Evolutionary conservation across 768 basidiomycete species (phyloP).

Genomic region (Boletus huronensis): DNA sequence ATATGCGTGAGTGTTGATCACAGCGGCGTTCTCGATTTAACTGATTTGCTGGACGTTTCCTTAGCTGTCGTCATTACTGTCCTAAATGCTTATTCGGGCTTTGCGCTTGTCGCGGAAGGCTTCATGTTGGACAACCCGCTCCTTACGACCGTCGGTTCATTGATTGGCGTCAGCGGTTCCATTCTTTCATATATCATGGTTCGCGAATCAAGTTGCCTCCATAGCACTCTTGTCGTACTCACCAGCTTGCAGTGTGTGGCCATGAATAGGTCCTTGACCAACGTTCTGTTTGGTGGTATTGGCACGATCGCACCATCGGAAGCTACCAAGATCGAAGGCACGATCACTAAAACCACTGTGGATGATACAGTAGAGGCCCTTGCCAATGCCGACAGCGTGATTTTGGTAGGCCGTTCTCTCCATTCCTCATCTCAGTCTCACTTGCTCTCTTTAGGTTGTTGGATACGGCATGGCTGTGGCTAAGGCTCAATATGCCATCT

Average conservation of each 20-base stretch:
- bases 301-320: slow-evolving; percentile 51
- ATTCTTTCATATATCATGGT: slow-evolving; percentile 95
- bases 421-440: slow-evolving; percentile 4
- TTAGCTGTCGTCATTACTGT: slow-evolving; percentile 88
- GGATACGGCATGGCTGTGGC: slow-evolving; percentile 93
- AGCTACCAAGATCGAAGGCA: slow-evolving; percentile 76
- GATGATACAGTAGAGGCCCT: slow-evolving; percentile 82
- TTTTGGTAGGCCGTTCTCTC: slow-evolving; percentile 46
- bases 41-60: slow-evolving; percentile 5
- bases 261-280: slow-evolving; percentile 84
- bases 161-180: slow-evolving; percentile 88
- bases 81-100: slow-evolving; percentile 86
- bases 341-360: slow-evolving; percentile 70
- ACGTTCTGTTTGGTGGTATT: slow-evolving; percentile 89
- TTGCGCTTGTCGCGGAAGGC: slow-evolving; percentile 88
- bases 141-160: slow-evolving; percentile 76
- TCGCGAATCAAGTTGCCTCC: slow-evolving; percentile 18
- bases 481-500: slow-evolving; percentile 78
- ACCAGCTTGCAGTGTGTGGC: slow-evolving; percentile 65
- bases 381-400: slow-evolving; percentile 77
- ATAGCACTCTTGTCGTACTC: slow-evolving; percentile 1
- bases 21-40: background rate
- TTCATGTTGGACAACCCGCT: slow-evolving; percentile 90
- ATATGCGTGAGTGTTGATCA: slow-evolving; percentile 69
- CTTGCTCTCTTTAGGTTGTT: slow-evolving; percentile 48